Evolutionary conservation across 768 basidiomycete species (phyloP).

Genomic region (Russula griseocarnosa): DNA sequence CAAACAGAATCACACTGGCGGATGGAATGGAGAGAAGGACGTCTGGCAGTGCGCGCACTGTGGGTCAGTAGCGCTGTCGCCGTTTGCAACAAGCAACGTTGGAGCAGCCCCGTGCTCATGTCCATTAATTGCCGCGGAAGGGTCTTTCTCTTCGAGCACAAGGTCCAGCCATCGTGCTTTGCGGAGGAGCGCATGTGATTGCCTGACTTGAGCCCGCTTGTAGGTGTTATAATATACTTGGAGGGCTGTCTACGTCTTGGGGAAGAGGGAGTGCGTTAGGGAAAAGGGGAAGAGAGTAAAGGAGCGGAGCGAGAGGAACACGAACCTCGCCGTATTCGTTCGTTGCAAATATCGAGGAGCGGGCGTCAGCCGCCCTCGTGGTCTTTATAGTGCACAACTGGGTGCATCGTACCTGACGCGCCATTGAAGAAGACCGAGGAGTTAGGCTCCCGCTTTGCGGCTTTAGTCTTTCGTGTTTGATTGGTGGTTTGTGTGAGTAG

Average conservation of each 20-base stretch:
- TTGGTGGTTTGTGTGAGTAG: background rate
- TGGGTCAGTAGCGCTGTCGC: conserved; percentile 31
- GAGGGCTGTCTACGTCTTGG: conserved; percentile 64
- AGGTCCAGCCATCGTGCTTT: conserved; percentile 83
- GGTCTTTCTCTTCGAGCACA: conserved; percentile 47
- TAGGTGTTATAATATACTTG: conserved; percentile 83
- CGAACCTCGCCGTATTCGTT: conserved; percentile 79
- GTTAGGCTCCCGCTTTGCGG: conserved; percentile 63
- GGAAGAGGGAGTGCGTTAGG: background rate
- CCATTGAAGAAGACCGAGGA: conserved; percentile 69
- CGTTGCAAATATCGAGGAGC: conserved; percentile 74
- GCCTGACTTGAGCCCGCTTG: conserved; percentile 68
- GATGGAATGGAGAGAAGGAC: conserved; percentile 76
- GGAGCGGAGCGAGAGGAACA: background rate
- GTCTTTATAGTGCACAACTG: conserved; percentile 27
- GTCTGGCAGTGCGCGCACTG: conserved; percentile 61
- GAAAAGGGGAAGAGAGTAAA: background rate
- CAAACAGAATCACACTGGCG: too few species aligned
- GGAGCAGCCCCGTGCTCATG: conserved; percentile 8
- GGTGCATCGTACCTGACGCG: conserved; percentile 34
- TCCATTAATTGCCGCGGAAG: conserved; percentile 24
- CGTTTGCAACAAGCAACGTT: background rate
- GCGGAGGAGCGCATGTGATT: conserved; percentile 81
- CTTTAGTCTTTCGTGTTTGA: conserved; percentile 56
- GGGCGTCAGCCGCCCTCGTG: conserved; percentile 44